Percentiles rank a stretch among this genome's conserved stretches.
phyloP scores from a whole-genome alignment of 192 early-diverging fungal genomes.

The Backusella liffmaniae region DNA sequence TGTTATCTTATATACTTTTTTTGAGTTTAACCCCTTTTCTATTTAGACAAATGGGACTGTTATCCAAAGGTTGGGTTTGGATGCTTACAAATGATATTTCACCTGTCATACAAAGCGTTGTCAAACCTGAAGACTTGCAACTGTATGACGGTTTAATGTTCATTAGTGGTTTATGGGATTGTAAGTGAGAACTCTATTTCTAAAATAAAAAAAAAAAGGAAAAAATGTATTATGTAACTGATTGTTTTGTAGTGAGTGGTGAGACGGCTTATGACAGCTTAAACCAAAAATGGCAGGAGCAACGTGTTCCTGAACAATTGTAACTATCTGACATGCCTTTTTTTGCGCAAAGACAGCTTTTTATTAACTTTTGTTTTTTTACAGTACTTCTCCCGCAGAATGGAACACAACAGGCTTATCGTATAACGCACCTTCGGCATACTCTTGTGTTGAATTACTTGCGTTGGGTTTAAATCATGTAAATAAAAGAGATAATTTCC shows the following conservation, averaged over 20 bases:
- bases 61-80: conserved; percentile 29
- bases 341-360: background rate
- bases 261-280: conserved; percentile 11
- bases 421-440: conserved; percentile 29
- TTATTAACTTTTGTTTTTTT: background rate
- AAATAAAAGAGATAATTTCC: background rate
- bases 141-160: conserved; percentile 30
- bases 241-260: conserved; percentile 23
- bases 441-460: conserved; percentile 26
- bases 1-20: background rate
- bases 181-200: conserved; percentile 9
- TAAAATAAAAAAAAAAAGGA: background rate
- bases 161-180: conserved; percentile 30
- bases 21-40: background rate
- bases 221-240: background rate
- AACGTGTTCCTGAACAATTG: conserved; percentile 14
- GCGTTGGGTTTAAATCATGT: conserved; percentile 26
- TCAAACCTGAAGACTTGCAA: background rate
- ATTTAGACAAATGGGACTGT: conserved; percentile 21
- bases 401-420: conserved; percentile 10
- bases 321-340: background rate
- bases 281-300: conserved; percentile 2
- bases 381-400: background rate
- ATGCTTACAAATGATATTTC: conserved; percentile 23
- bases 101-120: background rate